Conservation (phyloP, 768 basidiomycete species). For the Gyrodon lividus region DNA sequence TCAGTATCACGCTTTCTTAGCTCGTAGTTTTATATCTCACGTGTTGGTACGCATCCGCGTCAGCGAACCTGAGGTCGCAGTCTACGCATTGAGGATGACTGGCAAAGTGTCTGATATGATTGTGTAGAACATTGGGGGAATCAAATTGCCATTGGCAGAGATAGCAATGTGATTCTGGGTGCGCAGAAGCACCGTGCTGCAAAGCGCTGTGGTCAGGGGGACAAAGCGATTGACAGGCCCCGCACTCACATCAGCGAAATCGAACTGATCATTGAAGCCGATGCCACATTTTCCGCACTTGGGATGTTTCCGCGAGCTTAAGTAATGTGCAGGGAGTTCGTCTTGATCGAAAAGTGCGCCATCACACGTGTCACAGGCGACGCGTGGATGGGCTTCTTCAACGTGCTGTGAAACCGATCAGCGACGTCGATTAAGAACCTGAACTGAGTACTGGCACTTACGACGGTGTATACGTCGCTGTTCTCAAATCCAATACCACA, state of each 20-base stretch:
- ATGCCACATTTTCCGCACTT: conserved; percentile 25
- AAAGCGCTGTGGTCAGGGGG: conserved; percentile 11
- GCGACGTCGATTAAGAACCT: background rate
- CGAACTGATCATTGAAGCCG: conserved; percentile 27
- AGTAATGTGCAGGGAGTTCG: conserved; percentile 27
- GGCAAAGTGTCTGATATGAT: conserved; percentile 42
- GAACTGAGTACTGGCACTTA: conserved; percentile 14
- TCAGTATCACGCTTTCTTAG: background rate
- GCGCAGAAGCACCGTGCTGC: conserved; percentile 31
- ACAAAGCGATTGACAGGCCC: background rate
- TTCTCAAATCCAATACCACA: conserved; percentile 38
- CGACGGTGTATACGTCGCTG: conserved; percentile 26
- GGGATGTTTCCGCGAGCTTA: conserved; percentile 27
- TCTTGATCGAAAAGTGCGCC: conserved; percentile 20
- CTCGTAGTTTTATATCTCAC: conserved; percentile 24
- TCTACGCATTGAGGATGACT: conserved; percentile 45
- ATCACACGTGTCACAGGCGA: conserved; percentile 33
- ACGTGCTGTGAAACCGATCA: conserved; percentile 35
- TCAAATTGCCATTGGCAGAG: conserved; percentile 43
- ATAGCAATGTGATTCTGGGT: conserved; percentile 34
- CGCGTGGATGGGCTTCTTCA: conserved; percentile 35
- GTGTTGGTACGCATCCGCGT: conserved; percentile 35
- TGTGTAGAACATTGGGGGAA: conserved; percentile 33
- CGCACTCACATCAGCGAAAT: conserved; percentile 28
- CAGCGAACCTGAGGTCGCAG: conserved; percentile 43